These are phyloP conservation scores for Umbelopsis ramanniana DNA, from an alignment of 192 early-diverging fungal genomes.

Conservation along the genomic window DNA sequence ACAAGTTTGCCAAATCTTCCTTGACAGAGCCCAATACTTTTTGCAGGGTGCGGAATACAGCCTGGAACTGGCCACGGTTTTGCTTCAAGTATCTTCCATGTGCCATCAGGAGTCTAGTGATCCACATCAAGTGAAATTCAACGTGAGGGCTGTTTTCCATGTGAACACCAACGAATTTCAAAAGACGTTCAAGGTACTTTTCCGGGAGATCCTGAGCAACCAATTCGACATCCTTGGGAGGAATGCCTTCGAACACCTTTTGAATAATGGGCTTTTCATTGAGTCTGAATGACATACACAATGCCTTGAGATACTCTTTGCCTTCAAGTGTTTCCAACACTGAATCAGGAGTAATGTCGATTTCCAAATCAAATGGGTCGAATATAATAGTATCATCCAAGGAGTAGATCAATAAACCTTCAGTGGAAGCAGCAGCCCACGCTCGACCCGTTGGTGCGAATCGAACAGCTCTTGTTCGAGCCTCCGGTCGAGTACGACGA, in stretches of 20 bases:
- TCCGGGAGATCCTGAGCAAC: constrained; percentile 82
- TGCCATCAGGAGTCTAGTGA: constrained; percentile 69
- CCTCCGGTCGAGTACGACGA: constrained; percentile 77
- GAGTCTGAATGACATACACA: constrained; percentile 93
- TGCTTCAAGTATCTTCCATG: constrained; percentile 79
- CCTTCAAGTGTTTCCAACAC: constrained; percentile 75
- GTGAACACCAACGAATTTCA: constrained; percentile 79
- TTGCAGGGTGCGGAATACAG: constrained; percentile 82
- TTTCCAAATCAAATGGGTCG: constrained; percentile 98
- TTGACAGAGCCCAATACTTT: constrained; percentile 63
- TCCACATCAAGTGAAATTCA: constrained; percentile 91
- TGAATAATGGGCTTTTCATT: constrained; percentile 83
- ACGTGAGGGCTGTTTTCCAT: constrained; percentile 84
- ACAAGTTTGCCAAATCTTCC: constrained; percentile 63
- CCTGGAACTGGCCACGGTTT: constrained; percentile 63
- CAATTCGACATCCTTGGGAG: constrained; percentile 73
- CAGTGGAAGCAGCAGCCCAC: constrained; percentile 96
- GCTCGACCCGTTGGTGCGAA: constrained; percentile 95
- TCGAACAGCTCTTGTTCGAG: constrained; percentile 81
- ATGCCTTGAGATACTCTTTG: constrained; percentile 82
- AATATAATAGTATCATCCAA: constrained; percentile 92
- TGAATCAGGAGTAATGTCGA: constrained; percentile 92
- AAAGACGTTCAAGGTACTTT: constrained; percentile 85
- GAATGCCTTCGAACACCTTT: constrained; percentile 80
- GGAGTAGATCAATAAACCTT: constrained; percentile 95